Percentiles rank a stretch among this genome's conserved stretches.
These are phyloP conservation scores for Hirschfeldia incana DNA, from an alignment of 345 rosid genomes.

Conservation along the genomic window DNA sequence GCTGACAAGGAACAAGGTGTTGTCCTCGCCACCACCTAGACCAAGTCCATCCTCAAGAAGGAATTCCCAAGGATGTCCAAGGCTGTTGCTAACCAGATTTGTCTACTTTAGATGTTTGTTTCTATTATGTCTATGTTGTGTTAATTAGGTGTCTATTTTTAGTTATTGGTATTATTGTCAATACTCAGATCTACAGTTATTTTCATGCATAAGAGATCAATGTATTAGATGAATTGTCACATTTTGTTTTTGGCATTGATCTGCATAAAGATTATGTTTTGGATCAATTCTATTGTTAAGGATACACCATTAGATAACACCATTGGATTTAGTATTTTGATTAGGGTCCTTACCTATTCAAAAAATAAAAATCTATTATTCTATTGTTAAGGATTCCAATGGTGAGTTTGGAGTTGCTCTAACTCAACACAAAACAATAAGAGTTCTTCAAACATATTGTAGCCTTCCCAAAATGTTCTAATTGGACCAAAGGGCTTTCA, in stretches of 20 bases:
- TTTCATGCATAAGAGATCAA: background rate
- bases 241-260: background rate
- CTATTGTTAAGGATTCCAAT: no score
- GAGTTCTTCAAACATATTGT: background rate
- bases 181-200: no score
- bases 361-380: no score
- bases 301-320: no score
- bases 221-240: background rate
- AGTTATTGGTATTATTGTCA: background rate
- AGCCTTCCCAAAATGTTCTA: background rate
- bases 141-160: background rate
- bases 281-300: no score
- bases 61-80: background rate
- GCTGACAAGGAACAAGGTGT: conserved; percentile 61
- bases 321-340: no score
- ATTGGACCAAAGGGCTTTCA: no score
- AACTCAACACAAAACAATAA: background rate
- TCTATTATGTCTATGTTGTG: background rate
- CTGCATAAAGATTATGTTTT: background rate
- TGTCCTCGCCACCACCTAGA: no score
- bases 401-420: no score
- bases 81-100: background rate
- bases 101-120: background rate
- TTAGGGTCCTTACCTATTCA: no score
- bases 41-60: conserved; percentile 17